phyloP scores from a whole-genome alignment of 495 filamentous ascomycete genomes.

The Aspergillus cavernicola region DNA sequence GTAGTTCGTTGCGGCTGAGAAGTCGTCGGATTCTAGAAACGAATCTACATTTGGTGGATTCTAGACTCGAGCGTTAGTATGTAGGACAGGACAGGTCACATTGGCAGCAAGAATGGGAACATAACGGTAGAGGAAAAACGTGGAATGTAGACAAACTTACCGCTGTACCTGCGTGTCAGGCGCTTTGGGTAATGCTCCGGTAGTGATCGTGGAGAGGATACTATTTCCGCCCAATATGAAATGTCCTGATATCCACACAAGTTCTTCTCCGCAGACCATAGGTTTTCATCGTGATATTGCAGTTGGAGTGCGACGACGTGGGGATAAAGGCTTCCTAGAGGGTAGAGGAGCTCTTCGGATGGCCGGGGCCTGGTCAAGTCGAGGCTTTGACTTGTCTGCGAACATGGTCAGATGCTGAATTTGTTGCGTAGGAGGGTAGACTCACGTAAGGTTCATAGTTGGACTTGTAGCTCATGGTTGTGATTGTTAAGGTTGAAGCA shows the following conservation, averaged over 20 bases:
- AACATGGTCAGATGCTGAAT: background rate
- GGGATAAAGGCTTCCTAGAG: conserved; percentile 38
- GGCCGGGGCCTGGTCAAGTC: conserved; percentile 29
- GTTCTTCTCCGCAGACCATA: conserved; percentile 32
- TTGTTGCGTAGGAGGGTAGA: background rate
- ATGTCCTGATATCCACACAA: conserved; percentile 36
- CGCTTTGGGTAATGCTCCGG: conserved; percentile 21
- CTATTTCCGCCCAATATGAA: conserved; percentile 36
- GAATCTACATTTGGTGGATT: conserved; percentile 9
- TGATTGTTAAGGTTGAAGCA: background rate
- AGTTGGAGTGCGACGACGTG: conserved; percentile 40
- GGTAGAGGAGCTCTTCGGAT: conserved; percentile 35
- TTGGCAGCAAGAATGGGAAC: background rate
- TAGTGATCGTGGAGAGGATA: conserved; percentile 28
- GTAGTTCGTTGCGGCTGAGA: conserved; percentile 12
- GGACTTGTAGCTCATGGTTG: conserved; percentile 40
- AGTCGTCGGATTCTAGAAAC: conserved; percentile 14
- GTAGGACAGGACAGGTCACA: conserved; percentile 11
- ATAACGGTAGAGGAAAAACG: background rate
- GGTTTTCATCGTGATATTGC: conserved; percentile 23
- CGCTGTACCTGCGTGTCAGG: conserved; percentile 22
- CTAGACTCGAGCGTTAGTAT: conserved; percentile 5
- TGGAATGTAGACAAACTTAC: conserved; percentile 20
- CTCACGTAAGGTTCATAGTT: conserved; percentile 45
- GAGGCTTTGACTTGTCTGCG: conserved; percentile 20